These are phyloP conservation scores for Coemansia erecta DNA, from an alignment of 192 early-diverging fungal species.

Conservation along the genomic window DNA sequence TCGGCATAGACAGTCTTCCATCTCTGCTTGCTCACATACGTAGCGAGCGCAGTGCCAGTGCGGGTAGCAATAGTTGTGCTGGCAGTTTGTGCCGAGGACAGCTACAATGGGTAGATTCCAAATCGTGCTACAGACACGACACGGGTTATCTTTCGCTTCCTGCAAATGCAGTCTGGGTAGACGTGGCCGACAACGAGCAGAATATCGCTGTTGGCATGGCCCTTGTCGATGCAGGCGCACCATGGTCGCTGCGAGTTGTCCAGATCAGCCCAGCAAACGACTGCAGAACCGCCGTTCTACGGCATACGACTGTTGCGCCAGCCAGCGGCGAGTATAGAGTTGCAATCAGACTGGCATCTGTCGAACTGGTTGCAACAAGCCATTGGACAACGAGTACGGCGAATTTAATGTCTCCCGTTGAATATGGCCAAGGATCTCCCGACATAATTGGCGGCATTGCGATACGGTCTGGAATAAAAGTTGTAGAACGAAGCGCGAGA, in stretches of 20 bases:
- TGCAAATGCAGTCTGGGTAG: constrained; percentile 24
- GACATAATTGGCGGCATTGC: constrained; percentile 13
- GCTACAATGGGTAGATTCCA: constrained; percentile 5
- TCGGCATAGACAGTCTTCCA: constrained; percentile 19
- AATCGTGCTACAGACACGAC: constrained; percentile 9
- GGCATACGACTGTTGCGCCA: constrained; percentile 15
- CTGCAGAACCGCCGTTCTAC: constrained; percentile 15
- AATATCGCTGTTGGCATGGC: constrained; percentile 6
- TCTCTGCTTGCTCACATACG: constrained; percentile 22
- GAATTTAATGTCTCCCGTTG: constrained; percentile 8
- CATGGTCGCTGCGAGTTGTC: constrained; percentile 29
- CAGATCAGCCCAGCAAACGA: constrained; percentile 14
- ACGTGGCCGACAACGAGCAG: background rate
- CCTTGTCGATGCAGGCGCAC: constrained; percentile 25
- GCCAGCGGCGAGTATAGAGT: constrained; percentile 9
- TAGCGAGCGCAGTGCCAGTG: background rate
- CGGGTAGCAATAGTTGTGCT: background rate
- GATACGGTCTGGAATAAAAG: constrained; percentile 6
- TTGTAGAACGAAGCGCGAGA: constrained; percentile 1
- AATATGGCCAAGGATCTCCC: constrained; percentile 9
- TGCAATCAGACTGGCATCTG: constrained; percentile 20
- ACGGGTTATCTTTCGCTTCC: constrained; percentile 10
- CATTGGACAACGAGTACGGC: constrained; percentile 17
- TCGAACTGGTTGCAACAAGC: constrained; percentile 15
- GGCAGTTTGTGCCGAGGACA: constrained; percentile 7